These are phyloP conservation scores for Salix arbutifolia DNA, from an alignment of 345 rosid species.

Conservation along the genomic window DNA sequence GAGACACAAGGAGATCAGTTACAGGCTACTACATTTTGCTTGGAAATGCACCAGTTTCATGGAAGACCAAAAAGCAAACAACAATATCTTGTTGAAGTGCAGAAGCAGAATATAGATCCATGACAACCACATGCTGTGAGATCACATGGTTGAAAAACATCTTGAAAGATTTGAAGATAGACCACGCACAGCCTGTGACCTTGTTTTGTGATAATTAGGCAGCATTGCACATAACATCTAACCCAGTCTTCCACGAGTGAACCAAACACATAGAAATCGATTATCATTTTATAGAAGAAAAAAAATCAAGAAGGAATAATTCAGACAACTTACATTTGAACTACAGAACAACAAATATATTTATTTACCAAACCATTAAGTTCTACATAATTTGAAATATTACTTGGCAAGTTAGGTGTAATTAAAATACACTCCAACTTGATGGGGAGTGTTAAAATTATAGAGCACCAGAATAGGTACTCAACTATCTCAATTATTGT, in stretches of 20 bases:
- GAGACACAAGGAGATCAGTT: not conserved
- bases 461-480: too few relatives aligned
- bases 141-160: not conserved
- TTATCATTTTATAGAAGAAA: not conserved
- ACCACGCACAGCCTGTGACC: not conserved
- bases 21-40: not conserved
- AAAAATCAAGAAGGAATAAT: not conserved
- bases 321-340: accelerated
- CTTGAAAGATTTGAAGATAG: too few relatives aligned
- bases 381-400: not conserved
- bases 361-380: not conserved
- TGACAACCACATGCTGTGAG: not conserved
- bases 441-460: too few relatives aligned
- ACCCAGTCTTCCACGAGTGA: not conserved
- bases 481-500: too few relatives aligned
- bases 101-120: not conserved
- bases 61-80: too few relatives aligned
- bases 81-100: not conserved
- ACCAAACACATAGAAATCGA: too few relatives aligned
- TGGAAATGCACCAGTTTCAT: not conserved
- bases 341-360: accelerated
- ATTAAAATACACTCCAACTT: too few relatives aligned
- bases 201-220: not conserved
- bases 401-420: not conserved
- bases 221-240: too few relatives aligned